Base-by-base conservation (phyloP, 2,329 filamentous ascomycete species). In the Alternaria gansuensis region DNA sequence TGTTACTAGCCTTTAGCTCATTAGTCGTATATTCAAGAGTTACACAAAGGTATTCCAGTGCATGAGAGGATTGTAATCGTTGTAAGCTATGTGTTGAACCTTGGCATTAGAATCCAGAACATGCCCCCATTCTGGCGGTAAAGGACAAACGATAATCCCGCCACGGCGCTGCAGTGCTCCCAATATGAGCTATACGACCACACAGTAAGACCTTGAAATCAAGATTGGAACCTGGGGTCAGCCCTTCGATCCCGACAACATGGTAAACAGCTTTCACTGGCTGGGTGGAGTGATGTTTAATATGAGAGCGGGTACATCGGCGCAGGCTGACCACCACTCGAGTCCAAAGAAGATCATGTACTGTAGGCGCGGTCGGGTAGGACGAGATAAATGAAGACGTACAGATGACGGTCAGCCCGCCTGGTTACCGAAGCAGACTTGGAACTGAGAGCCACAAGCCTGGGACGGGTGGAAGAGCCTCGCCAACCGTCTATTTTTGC, bases 371-470 rank as follows among this genome's bases (percentile, higher is more conserved):
- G 39, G 36, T 31, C 51, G 49, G 40, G 59, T 58, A 62, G 49
- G 40, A 64, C 62, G 58, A 48, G 60, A 60, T 57, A 64, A 37
- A 65, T 63, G 55, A 65, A 59, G 51, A 60, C 50, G 46, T 55
- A 59, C 59, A 71, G 67, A 70, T 75, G 71, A 75, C 68, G 62
- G 63, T 75, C 54, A 72, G 68, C 68, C 66, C 37, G 68, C 63
- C 58, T 68, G 74, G 67, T 60, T 62, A 73, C 71, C 59, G 54
- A 64, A 51, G 54, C 62, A 67, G 57, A 61, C 51, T 46, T 51
- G 63, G 64, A 62, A 54, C 46, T 41, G 57, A 51, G 41, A 63
- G 65, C 60, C 51, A 51, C 10, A 33, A 23, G 24, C 51, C 59
- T 41, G 65, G 62, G 44, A 56, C 48, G 13, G 24, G 43, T 17